Evolutionary conservation across 805 yeast genomes (phyloP).

Genomic region (Grigorovia yakushimaensis): DNA sequence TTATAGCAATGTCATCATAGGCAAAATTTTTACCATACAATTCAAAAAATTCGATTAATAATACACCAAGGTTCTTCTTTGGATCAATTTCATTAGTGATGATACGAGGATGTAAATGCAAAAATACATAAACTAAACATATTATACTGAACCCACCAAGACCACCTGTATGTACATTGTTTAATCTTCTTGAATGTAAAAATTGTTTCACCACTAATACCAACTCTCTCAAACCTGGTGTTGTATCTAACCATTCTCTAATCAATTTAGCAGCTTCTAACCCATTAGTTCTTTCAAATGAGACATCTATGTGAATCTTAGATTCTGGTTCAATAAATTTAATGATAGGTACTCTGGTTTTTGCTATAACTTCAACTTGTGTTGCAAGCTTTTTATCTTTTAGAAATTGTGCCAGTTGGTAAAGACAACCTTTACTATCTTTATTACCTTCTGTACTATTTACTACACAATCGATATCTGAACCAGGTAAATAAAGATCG

Average conservation of each 20-base stretch:
- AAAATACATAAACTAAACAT: conserved; percentile 70
- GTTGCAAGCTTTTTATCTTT: conserved; percentile 53
- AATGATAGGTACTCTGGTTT: conserved; percentile 89
- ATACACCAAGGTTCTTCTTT: conserved; percentile 69
- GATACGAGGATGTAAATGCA: conserved; percentile 70
- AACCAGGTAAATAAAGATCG: conserved; percentile 84
- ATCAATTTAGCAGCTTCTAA: conserved; percentile 73
- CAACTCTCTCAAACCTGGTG: conserved; percentile 75
- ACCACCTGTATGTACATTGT: conserved; percentile 88
- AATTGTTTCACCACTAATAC: conserved; percentile 81
- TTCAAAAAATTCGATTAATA: conserved; percentile 86
- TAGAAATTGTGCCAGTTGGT: conserved; percentile 61
- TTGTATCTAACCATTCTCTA: conserved; percentile 57
- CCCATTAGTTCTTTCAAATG: conserved; percentile 81
- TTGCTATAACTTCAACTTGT: conserved; percentile 74
- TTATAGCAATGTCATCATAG: conserved; percentile 66
- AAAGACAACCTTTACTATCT: conserved; percentile 56
- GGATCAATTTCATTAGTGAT: conserved; percentile 57
- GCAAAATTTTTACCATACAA: conserved; percentile 85
- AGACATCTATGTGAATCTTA: conserved; percentile 73
- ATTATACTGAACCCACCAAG: conserved; percentile 92
- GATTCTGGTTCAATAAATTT: conserved; percentile 72
- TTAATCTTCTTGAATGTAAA: conserved; percentile 62
- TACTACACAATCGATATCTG: conserved; percentile 91
- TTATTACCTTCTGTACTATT: conserved; percentile 49